Percentiles rank a stretch among this genome's conserved stretches.
Conservation (phyloP, 768 basidiomycete genomes). For the Boletus insuetus region DNA sequence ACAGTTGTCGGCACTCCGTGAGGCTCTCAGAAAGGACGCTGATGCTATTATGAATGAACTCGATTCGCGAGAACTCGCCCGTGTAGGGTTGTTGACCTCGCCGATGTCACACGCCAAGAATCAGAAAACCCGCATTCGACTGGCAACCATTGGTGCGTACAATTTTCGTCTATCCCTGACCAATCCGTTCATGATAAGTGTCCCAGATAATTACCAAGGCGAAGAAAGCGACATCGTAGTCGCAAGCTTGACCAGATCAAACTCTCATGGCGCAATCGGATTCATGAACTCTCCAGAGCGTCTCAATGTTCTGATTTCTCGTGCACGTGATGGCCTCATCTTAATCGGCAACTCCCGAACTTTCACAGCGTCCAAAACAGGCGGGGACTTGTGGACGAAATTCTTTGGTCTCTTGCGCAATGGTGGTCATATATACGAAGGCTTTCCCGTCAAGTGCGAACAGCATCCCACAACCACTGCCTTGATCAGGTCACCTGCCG, state of each 20-base stretch:
- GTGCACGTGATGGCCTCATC: conserved; percentile 62
- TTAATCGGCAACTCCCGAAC: conserved; percentile 65
- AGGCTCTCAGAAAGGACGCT: conserved; percentile 40
- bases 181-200: background rate
- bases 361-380: conserved; percentile 51
- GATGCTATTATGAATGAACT: conserved; percentile 65
- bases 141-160: conserved; percentile 62
- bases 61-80: conserved; percentile 54
- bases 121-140: conserved; percentile 45
- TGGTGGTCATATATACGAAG: conserved; percentile 50
- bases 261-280: conserved; percentile 53
- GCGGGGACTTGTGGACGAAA: conserved; percentile 47
- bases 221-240: conserved; percentile 73
- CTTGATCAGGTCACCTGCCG: conserved; percentile 38
- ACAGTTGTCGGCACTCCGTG: conserved; percentile 52
- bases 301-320: conserved; percentile 67
- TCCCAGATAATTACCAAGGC: conserved; percentile 70
- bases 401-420: conserved; percentile 45
- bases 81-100: conserved; percentile 50
- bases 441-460: conserved; percentile 58
- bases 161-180: background rate
- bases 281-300: conserved; percentile 73
- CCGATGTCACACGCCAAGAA: conserved; percentile 32
- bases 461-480: conserved; percentile 45
- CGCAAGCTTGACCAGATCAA: conserved; percentile 59